These are phyloP conservation scores for Saraca asoca DNA, from an alignment of 331 rosid species.

Conservation along the genomic window DNA sequence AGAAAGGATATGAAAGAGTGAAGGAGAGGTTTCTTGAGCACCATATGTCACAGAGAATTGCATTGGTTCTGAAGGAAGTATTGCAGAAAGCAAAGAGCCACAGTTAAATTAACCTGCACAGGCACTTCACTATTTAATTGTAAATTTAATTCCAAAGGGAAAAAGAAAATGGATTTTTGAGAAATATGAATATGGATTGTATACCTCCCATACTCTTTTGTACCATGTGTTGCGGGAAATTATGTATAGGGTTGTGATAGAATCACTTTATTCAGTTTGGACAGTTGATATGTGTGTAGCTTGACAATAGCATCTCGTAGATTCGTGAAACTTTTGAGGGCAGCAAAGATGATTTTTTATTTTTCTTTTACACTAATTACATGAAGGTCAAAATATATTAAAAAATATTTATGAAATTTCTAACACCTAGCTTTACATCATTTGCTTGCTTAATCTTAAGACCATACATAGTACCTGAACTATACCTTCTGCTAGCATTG, in stretches of 20 bases:
- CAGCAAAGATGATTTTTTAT: too few species aligned
- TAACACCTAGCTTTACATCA: too few species aligned
- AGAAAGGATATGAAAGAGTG: constrained; percentile 73
- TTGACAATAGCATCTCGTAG: background rate
- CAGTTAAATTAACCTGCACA: constrained; percentile 29
- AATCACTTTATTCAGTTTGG: background rate
- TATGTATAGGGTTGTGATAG: constrained; percentile 22
- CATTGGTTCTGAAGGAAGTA: constrained; percentile 70
- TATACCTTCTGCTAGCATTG: too few species aligned
- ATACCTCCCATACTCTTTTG: constrained; percentile 24
- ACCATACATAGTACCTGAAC: too few species aligned
- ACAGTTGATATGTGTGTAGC: background rate
- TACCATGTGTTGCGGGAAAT: constrained; percentile 15
- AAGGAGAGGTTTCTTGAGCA: constrained; percentile 78
- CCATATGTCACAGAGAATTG: constrained; percentile 82
- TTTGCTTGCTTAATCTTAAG: too few species aligned
- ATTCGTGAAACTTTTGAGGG: background rate
- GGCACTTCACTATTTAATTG: constrained; percentile 31
- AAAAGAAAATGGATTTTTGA: constrained; percentile 11
- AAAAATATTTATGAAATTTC: too few species aligned
- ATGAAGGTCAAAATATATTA: too few species aligned
- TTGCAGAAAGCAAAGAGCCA: constrained; percentile 58
- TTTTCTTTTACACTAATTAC: too few species aligned
- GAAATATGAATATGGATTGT: constrained; percentile 29
- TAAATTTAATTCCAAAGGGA: constrained; percentile 36